Percentiles rank a stretch among this genome's conserved stretches.
phyloP scores from a whole-genome alignment of 805 yeast genomes.

The Scheffersomyces amazonensis region DNA sequence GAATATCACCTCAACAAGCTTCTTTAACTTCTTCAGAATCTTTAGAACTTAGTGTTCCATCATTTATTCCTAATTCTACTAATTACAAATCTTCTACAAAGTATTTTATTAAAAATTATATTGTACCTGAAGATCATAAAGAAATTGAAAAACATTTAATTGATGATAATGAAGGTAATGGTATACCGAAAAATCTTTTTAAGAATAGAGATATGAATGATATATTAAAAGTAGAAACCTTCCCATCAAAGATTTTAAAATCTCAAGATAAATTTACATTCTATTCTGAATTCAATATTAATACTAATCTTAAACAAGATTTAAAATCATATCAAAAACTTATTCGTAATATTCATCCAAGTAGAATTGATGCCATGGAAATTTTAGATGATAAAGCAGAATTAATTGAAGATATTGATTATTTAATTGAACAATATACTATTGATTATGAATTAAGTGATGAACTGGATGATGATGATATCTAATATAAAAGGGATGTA shows the following conservation, averaged over 20 bases:
- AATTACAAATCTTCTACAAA: background rate
- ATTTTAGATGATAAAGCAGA: slow-evolving; percentile 32
- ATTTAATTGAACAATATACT: slow-evolving; percentile 29
- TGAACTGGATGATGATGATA: slow-evolving; percentile 13
- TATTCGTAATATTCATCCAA: slow-evolving; percentile 11
- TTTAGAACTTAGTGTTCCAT: background rate
- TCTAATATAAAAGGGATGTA: background rate
- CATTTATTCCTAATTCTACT: background rate
- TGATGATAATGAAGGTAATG: background rate
- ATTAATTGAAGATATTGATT: slow-evolving; percentile 31
- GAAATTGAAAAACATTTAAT: slow-evolving; percentile 1
- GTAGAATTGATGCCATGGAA: slow-evolving; percentile 9
- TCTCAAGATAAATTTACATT: slow-evolving; percentile 3
- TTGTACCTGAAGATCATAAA: slow-evolving; percentile 4
- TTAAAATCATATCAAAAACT: slow-evolving; percentile 26
- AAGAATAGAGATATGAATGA: slow-evolving; percentile 13
- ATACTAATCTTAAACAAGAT: slow-evolving; percentile 18
- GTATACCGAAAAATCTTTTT: slow-evolving; percentile 5
- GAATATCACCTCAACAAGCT: background rate
- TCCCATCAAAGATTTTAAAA: slow-evolving; percentile 19
- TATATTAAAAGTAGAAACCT: slow-evolving; percentile 23
- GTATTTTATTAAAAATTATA: slow-evolving; percentile 9
- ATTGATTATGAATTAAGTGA: slow-evolving; percentile 30
- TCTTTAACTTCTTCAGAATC: background rate
- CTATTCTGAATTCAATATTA: slow-evolving; percentile 22